phyloP scores from a whole-genome alignment of 345 rosid species.

The Erucastrum elatum region DNA sequence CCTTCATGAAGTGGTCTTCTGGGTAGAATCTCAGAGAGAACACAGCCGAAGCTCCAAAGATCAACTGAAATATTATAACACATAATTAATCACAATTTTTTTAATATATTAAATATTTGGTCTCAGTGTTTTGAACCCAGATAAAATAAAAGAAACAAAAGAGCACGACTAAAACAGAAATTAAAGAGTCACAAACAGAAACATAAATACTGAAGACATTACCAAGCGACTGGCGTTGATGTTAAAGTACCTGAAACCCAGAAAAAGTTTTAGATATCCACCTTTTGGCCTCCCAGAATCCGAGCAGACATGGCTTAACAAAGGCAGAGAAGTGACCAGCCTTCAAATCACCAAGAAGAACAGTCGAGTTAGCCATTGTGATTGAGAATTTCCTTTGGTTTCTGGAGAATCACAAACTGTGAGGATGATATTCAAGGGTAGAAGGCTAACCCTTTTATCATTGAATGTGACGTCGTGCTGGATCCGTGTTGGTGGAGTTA shows the following conservation, averaged over 20 bases:
- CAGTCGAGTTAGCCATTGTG: too few relatives aligned
- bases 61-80: conserved; percentile 61
- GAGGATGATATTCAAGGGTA: too few relatives aligned
- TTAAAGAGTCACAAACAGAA: not conserved
- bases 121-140: not conserved
- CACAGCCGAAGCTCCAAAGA: conserved; percentile 82
- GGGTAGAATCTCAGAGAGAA: conserved; percentile 59
- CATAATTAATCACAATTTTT: not conserved
- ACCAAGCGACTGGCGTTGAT: not conserved
- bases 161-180: not conserved
- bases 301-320: too few relatives aligned
- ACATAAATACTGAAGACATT: not conserved
- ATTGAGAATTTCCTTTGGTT: too few relatives aligned
- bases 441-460: too few relatives aligned
- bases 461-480: too few relatives aligned
- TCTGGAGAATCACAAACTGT: too few relatives aligned
- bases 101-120: not conserved
- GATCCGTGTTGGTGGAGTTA: too few relatives aligned
- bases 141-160: not conserved
- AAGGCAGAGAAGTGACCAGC: too few relatives aligned
- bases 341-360: too few relatives aligned
- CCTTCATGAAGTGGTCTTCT: conserved; percentile 72
- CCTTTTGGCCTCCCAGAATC: too few relatives aligned
- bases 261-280: not conserved
- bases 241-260: not conserved